A percentile compares a stretch with the other conserved stretches of the same genome.
Conservation (phyloP, 495 filamentous ascomycete species). For the Tuber melanosporum region DNA sequence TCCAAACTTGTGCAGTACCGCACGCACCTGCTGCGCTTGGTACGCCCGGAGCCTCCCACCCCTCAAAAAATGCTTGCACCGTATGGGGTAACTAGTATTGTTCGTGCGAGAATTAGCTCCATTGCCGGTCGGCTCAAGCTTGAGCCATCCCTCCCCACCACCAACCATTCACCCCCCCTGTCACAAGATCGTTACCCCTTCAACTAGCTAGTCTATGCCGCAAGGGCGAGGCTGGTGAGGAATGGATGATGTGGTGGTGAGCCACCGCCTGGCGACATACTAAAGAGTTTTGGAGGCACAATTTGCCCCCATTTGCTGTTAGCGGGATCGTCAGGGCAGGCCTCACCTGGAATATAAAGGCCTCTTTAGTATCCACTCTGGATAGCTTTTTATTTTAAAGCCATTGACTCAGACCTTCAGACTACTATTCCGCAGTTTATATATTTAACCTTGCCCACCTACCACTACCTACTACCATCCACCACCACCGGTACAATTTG, state of each 20-base stretch:
- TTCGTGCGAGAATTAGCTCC: not conserved
- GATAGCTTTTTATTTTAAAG: not conserved
- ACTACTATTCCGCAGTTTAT: not conserved
- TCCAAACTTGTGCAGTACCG: not conserved
- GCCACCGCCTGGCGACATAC: not conserved
- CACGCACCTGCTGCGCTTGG: not conserved
- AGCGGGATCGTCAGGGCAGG: not conserved
- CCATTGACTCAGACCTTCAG: not conserved
- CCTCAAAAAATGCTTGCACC: not conserved
- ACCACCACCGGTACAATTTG: not conserved
- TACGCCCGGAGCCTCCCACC: not conserved
- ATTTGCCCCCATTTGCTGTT: not conserved
- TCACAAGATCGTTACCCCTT: conserved; percentile 1
- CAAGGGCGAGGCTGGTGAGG: not conserved
- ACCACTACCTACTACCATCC: not conserved
- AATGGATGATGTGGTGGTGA: not conserved
- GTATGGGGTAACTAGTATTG: not conserved
- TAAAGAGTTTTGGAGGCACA: not conserved
- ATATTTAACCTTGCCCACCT: not conserved
- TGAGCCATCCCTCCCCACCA: not conserved
- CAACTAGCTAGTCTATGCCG: not conserved
- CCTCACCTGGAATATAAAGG: not conserved
- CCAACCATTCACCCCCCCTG: not conserved
- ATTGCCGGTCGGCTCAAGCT: not conserved
- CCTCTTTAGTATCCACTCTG: not conserved